phyloP scores from a whole-genome alignment of 345 rosid genomes.

The Rhizophora apiculata region DNA sequence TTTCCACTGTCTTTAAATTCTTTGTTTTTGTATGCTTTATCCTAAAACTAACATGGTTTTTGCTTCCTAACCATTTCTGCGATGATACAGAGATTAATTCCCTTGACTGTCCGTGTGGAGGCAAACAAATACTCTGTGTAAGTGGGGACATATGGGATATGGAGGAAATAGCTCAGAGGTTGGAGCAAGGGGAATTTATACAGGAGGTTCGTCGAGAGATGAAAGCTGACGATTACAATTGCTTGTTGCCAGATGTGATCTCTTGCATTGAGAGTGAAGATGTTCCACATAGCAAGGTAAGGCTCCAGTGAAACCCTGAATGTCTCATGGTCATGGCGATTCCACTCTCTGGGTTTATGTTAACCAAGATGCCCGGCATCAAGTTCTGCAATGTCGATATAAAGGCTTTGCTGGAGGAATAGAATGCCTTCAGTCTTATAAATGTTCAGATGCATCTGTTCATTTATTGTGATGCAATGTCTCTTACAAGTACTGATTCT shows the following conservation, averaged over 20 bases:
- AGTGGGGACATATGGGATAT: constrained; percentile 1
- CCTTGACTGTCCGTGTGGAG: constrained; percentile 9
- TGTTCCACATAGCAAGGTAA: not conserved
- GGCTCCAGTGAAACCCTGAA: not conserved
- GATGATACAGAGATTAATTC: not conserved
- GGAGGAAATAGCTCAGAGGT: not conserved
- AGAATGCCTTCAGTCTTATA: too few species aligned
- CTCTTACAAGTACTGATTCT: too few species aligned
- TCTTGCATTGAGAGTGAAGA: not conserved
- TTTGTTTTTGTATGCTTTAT: not conserved
- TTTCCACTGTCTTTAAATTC: not conserved
- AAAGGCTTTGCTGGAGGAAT: too few species aligned
- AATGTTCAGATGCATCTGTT: too few species aligned
- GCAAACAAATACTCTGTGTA: not conserved
- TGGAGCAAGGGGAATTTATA: not conserved
- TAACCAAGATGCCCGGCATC: too few species aligned
- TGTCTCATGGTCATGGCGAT: not conserved
- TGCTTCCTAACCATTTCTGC: not conserved
- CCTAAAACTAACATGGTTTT: not conserved
- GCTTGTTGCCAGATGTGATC: not conserved
- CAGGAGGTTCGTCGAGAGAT: too few species aligned
- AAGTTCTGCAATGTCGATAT: too few species aligned
- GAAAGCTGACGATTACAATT: not conserved
- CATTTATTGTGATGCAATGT: too few species aligned
- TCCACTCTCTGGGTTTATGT: not conserved